Percentiles rank a stretch among this genome's conserved stretches.
phyloP scores from a whole-genome alignment of 805 yeast genomes.

The Yamadazyma philogaea region DNA sequence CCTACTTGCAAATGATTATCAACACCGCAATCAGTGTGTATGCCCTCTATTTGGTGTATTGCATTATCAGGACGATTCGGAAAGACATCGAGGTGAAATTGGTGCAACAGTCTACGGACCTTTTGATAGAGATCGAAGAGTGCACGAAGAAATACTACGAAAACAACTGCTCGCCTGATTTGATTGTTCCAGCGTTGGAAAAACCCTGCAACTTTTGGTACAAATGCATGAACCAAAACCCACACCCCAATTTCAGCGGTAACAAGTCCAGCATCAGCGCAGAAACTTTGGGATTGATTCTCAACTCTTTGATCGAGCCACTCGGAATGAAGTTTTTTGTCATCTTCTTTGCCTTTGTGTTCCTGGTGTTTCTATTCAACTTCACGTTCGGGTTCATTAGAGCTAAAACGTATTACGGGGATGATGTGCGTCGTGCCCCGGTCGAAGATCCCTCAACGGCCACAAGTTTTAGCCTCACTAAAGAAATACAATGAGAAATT shows the following conservation, averaged over 20 bases:
- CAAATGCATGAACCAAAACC: constrained; percentile 57
- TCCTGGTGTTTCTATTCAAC: constrained; percentile 57
- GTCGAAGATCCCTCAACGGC: background rate
- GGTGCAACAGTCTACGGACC: constrained; percentile 43
- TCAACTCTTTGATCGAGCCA: constrained; percentile 66
- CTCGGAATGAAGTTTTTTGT: constrained; percentile 58
- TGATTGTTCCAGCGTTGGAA: constrained; percentile 57
- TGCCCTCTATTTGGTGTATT: constrained; percentile 41
- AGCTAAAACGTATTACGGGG: constrained; percentile 49
- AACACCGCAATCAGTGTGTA: constrained; percentile 48
- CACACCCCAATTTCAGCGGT: constrained; percentile 44
- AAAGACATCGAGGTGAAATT: constrained; percentile 53
- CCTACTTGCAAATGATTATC: constrained; percentile 56
- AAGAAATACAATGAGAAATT: background rate
- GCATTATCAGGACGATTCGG: constrained; percentile 47
- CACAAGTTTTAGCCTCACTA: background rate
- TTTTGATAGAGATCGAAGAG: constrained; percentile 49
- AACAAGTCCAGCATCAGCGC: constrained; percentile 56
- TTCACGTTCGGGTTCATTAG: constrained; percentile 65
- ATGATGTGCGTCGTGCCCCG: background rate
- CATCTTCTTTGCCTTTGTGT: constrained; percentile 38
- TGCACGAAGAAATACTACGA: constrained; percentile 52
- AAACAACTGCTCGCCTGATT: constrained; percentile 56
- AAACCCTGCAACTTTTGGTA: constrained; percentile 60
- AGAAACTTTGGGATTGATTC: constrained; percentile 56